Conservation (phyloP, 768 basidiomycete species). For the Hypholoma sublateritium region DNA sequence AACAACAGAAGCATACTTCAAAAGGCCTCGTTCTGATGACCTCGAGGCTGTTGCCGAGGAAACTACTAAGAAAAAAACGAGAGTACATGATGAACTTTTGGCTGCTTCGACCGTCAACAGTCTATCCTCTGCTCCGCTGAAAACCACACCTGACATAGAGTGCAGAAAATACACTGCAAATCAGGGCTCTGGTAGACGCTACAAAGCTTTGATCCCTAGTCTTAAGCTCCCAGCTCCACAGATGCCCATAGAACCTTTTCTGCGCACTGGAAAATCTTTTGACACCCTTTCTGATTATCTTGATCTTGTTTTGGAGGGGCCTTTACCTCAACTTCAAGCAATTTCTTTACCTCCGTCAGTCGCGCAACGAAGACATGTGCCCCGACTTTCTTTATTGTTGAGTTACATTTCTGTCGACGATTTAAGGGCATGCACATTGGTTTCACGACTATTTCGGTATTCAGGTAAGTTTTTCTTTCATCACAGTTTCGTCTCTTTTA, state of each 20-base stretch:
- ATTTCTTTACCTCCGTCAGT: constrained; percentile 60
- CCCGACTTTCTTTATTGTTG: constrained; percentile 52
- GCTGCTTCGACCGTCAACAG: not conserved
- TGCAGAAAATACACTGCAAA: not conserved
- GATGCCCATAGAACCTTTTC: not conserved
- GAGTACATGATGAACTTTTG: not conserved
- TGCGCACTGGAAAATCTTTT: not conserved
- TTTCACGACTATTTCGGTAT: constrained; percentile 36
- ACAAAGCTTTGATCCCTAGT: no score
- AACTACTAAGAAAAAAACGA: not conserved
- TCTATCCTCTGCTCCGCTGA: not conserved
- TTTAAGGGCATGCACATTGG: constrained; percentile 44
- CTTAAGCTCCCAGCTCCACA: no score
- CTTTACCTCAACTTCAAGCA: constrained; percentile 29
- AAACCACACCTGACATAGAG: not conserved
- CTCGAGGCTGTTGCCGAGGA: not conserved
- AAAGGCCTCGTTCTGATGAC: no score
- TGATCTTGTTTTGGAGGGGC: constrained; percentile 36
- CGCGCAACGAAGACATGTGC: constrained; percentile 55
- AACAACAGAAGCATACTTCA: no score
- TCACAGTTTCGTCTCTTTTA: not conserved
- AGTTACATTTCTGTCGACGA: constrained; percentile 45
- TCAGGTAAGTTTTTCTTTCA: constrained; percentile 10
- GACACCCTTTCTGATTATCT: not conserved
- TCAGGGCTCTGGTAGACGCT: no score